A percentile compares a stretch with the other conserved stretches of the same genome.
Conservation (phyloP, 192 early-diverging fungal species). For the Coemansia sp. region DNA sequence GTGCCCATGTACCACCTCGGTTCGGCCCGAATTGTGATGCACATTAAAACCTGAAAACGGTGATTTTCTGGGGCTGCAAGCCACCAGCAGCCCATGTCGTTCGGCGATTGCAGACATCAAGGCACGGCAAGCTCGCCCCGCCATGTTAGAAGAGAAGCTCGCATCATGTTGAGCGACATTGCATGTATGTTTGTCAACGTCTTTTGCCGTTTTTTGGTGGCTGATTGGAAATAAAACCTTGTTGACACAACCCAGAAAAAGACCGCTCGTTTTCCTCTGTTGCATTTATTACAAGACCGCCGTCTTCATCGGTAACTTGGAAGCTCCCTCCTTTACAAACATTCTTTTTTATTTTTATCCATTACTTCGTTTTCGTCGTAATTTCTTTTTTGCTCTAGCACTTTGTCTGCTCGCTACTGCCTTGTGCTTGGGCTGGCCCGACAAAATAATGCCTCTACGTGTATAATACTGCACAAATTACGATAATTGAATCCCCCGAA, state of each 20-base stretch:
- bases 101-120: too few relatives aligned
- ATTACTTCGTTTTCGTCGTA: not conserved
- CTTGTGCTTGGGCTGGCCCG: slow-evolving; percentile 9
- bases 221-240: slow-evolving; percentile 2
- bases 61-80: too few relatives aligned
- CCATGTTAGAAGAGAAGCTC: too few relatives aligned
- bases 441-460: slow-evolving; percentile 10
- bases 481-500: slow-evolving; percentile 8
- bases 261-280: not conserved
- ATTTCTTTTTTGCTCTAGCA: not conserved
- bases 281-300: not conserved
- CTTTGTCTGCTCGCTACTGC: not conserved
- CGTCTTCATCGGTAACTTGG: not conserved
- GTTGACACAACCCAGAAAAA: not conserved
- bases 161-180: not conserved
- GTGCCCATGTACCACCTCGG: not conserved
- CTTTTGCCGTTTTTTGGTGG: slow-evolving; percentile 4
- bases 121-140: too few relatives aligned
- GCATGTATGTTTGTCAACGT: slow-evolving; percentile 5
- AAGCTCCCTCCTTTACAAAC: not conserved
- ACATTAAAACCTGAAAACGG: not conserved
- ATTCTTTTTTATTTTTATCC: not conserved
- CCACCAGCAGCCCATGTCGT: too few relatives aligned
- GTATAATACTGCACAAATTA: slow-evolving; percentile 11
- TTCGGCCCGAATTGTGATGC: not conserved